Evolutionary conservation across 345 rosid species (phyloP), one percentile per base, ranked within the genome.

Genomic region (Cardiospermum halicacabum): DNA sequence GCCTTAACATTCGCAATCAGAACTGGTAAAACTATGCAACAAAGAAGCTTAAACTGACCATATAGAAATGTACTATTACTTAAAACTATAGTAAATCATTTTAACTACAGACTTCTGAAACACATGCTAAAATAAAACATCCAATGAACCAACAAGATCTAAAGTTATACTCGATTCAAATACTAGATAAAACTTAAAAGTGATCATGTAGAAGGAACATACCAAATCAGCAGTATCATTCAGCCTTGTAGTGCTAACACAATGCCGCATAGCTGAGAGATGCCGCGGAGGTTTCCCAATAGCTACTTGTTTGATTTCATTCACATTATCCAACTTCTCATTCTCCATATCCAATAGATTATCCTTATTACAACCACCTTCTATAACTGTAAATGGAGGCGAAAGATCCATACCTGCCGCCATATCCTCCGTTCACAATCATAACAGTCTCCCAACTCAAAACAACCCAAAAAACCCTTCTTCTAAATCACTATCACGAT

Each of bases 231-330:
- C 75, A 11, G 80, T 81, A 32, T 73, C 66, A 27, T 80, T 77
- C 73, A 86, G 60, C 79, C 73, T 79, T 55, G 71, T 65, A 25
- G 82, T 65, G 72, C 78, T 69, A 62, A 84, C 60, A 70, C 80
- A 66, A 69, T 81, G 83, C 24, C 70, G 81, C 72, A 71, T 54
- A 13, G 67, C 64, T 0, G 88, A 81, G 68, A 78, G 65, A 47
- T 89, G 94, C 25, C 88, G 74, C 0, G 96, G 98, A 73, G 98
- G 98, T 70, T 92, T 92, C 16, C 87, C 80, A 51, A 28, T 77
- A 28, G 86, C 70, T 27, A 72, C 58, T 60, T 84, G 91, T 65
- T 75, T 87, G 47, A 71, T 34, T 19, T 59, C 72, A 76, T 87
- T 89, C 64, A 81, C 65, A 69, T 68, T 77, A 53, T 77, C 81